Evolutionary conservation across 805 yeast species (phyloP), one percentile per base, ranked within the genome.

Genomic region (Cyberlindnera mississippiensis): DNA sequence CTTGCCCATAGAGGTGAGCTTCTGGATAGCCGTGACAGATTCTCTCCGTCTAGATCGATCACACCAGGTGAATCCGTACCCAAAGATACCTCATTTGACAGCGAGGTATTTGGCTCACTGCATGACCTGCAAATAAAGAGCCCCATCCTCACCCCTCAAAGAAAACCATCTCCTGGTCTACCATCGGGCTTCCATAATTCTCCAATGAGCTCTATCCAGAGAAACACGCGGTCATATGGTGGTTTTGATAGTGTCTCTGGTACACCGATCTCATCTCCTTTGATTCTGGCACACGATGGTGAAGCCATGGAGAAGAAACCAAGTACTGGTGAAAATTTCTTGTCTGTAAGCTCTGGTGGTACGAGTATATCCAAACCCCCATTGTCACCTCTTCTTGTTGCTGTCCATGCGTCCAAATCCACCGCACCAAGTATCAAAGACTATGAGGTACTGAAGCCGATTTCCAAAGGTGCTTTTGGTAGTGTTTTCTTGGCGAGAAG

Each of bases 381-480:
- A 5, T 59, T 86, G 26, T 87, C 96, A 0, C 96, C 96, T 0
- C 64, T 89, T 16, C 62, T 89, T 33, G 76, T 86, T 2, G 82
- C 91, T 1, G 75, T 80, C 10, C 72, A 83, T 2, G 73, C 80
- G 5, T 46, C 73, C 0, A 63, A 66, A 27, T 73, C 85, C 0
- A 57, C 73, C 0, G 65, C 71, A 3, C 93, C 95, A 0, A 80
- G 87, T 2, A 88, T 91, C 24, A 76, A 74, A 45, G 98, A 95
- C 60, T 93, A 89, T 62, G 96, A 88, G 53, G 77, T 93, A 24
- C 68, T 93, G 42, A 88, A 89, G 59, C 96, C 99, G 0, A 88
- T 93, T 38, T 87, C 96, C 56, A 86, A 88, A 57, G 99, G 99
- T 32, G 99, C 99, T 0, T 93, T 90, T 70, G 99, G 99, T 0